phyloP scores from a whole-genome alignment of 2,329 filamentous ascomycete genomes.

The Colletotrichum neosansevieriae region DNA sequence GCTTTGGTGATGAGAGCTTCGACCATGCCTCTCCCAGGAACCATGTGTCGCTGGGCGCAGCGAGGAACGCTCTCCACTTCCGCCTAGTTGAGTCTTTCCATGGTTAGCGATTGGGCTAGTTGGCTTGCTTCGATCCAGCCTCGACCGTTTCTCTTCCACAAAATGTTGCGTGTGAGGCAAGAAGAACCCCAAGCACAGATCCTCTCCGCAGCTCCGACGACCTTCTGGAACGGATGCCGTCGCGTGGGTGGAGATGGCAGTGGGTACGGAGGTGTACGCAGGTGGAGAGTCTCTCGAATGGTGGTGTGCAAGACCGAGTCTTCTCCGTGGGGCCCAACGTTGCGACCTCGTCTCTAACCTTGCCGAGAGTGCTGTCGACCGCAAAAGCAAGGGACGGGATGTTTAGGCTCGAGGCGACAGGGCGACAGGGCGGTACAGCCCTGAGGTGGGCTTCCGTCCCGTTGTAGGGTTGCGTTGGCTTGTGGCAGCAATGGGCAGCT shows the following conservation, averaged over 20 bases:
- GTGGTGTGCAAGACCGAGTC: slow-evolving; percentile 17
- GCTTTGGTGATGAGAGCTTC: slow-evolving; percentile 6
- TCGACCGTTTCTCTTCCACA: slow-evolving; percentile 12
- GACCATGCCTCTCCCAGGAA: not conserved
- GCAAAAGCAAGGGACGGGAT: slow-evolving; percentile 2
- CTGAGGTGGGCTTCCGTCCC: slow-evolving; percentile 14
- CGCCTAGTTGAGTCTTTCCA: not conserved
- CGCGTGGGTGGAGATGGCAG: slow-evolving; percentile 12
- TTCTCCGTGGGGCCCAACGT: slow-evolving; percentile 8
- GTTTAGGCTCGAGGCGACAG: slow-evolving; percentile 17
- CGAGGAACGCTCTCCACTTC: slow-evolving; percentile 10
- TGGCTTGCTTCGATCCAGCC: not conserved
- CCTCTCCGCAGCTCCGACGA: slow-evolving; percentile 20
- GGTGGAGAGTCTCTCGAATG: not conserved
- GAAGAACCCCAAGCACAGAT: slow-evolving; percentile 22
- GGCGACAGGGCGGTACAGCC: not conserved
- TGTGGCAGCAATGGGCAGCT: slow-evolving; percentile 26
- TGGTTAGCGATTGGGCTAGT: not conserved
- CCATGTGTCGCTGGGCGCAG: not conserved
- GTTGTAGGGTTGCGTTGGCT: slow-evolving; percentile 10
- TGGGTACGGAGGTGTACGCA: slow-evolving; percentile 18
- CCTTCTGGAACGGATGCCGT: slow-evolving; percentile 22
- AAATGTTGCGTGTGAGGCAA: not conserved
- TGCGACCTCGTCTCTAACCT: not conserved
- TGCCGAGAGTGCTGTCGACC: not conserved